A percentile compares a stretch with the other conserved stretches of the same genome.
Conservation (phyloP, 495 filamentous ascomycete species). For the Neurospora sp. region DNA sequence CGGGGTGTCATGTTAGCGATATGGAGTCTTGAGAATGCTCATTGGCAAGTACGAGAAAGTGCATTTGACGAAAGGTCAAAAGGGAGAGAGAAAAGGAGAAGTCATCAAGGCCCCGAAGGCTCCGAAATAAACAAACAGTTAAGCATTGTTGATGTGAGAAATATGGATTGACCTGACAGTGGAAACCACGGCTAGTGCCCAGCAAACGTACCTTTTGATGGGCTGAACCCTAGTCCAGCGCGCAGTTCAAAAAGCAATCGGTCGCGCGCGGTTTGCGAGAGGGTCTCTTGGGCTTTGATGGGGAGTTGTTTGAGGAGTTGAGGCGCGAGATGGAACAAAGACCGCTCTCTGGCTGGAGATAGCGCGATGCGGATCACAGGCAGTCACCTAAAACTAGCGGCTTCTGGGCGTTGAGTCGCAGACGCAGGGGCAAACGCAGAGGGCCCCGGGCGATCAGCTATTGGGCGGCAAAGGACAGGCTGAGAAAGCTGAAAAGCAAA, state of each 20-base stretch:
- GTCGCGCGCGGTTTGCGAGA: neutral
- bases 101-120: neutral
- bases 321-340: neutral
- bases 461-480: neutral
- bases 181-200: neutral
- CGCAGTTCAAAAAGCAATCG: neutral
- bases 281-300: neutral
- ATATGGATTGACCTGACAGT: neutral
- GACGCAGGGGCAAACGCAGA: neutral
- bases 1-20: conserved; percentile 31
- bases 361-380: neutral
- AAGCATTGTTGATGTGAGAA: neutral
- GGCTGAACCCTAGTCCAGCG: neutral
- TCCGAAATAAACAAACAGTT: neutral
- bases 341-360: neutral
- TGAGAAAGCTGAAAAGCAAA: neutral
- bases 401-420: neutral
- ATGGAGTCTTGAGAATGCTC: neutral
- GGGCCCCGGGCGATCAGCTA: neutral
- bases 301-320: neutral
- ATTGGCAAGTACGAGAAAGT: neutral
- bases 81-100: neutral
- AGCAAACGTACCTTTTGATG: neutral
- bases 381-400: neutral
- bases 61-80: neutral